phyloP scores from a whole-genome alignment of 805 yeast genomes.

The Metschnikowia reukaufii region DNA sequence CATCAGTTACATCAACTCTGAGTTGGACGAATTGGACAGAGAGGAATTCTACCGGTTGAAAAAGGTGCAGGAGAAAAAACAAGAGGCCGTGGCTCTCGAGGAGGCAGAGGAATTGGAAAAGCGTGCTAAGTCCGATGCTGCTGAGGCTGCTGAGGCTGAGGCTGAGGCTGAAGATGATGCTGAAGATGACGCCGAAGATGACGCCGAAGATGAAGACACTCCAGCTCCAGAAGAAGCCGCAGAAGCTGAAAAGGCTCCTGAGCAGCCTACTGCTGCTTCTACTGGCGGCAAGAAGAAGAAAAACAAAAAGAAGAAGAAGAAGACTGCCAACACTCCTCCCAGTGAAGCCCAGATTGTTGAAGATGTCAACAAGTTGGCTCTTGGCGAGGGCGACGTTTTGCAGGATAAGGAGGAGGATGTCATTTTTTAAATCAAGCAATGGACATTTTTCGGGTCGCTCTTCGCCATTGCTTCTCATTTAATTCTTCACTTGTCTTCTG shows the following conservation, averaged over 20 bases:
- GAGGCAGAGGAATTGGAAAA: constrained; percentile 50
- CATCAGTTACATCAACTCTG: constrained; percentile 86
- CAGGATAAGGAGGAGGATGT: constrained; percentile 48
- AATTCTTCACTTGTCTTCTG: not conserved
- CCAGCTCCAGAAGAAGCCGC: constrained; percentile 6
- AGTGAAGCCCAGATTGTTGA: constrained; percentile 24
- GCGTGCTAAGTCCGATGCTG: constrained; percentile 21
- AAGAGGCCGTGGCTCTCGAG: constrained; percentile 65
- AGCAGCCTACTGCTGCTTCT: constrained; percentile 2
- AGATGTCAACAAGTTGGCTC: constrained; percentile 30
- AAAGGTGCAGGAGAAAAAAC: constrained; percentile 94
- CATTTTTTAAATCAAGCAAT: constrained; percentile 28
- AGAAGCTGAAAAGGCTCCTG: constrained; percentile 2
- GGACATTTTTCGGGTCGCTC: not conserved
- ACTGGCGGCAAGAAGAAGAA: constrained; percentile 16
- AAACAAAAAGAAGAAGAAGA: constrained; percentile 19
- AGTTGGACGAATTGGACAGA: constrained; percentile 95
- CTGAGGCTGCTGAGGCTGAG: constrained; percentile 23
- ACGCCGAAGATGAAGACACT: constrained; percentile 20
- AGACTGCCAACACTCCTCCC: constrained; percentile 11
- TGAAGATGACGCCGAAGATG: constrained; percentile 15
- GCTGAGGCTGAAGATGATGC: constrained; percentile 21
- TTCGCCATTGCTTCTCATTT: not conserved
- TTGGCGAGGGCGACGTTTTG: constrained; percentile 29
- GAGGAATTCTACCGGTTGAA: constrained; percentile 96